Percentiles rank a stretch among this genome's conserved stretches.
Conservation (phyloP, 75 land plant species). For the Larix kaempferi region DNA sequence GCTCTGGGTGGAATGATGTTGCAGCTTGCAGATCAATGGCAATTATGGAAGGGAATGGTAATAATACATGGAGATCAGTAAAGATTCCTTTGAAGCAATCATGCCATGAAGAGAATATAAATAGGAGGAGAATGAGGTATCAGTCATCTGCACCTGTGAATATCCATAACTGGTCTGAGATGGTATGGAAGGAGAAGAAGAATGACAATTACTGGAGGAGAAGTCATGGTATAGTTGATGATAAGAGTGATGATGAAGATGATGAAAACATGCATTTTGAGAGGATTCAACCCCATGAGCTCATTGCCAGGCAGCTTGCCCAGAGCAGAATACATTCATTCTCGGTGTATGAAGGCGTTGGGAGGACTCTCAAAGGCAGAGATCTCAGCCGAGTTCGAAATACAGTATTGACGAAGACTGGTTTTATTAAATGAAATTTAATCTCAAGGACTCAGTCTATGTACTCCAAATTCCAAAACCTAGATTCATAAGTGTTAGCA, state of each 20-base stretch:
- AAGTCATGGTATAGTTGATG: background rate
- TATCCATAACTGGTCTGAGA: slow-evolving; percentile 70
- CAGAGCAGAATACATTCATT: slow-evolving; percentile 50
- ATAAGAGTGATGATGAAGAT: slow-evolving; percentile 11
- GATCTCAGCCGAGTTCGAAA: slow-evolving; percentile 79
- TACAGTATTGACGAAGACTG: slow-evolving; percentile 65
- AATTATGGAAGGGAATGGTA: background rate
- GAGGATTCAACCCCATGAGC: slow-evolving; percentile 72
- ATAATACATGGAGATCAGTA: background rate
- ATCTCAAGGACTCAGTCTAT: background rate
- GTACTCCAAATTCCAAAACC: too few relatives aligned
- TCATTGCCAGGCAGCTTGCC: slow-evolving; percentile 55
- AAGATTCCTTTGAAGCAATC: background rate
- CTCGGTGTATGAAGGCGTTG: slow-evolving; percentile 77
- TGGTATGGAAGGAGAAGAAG: slow-evolving; percentile 23
- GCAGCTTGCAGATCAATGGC: background rate
- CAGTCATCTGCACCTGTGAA: slow-evolving; percentile 71
- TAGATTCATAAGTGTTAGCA: too few relatives aligned
- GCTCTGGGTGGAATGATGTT: background rate
- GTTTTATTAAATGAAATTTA: slow-evolving; percentile 48
- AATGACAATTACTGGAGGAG: slow-evolving; percentile 6
- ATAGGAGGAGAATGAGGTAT: slow-evolving; percentile 4
- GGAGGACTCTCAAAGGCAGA: slow-evolving; percentile 81
- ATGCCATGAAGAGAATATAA: slow-evolving; percentile 1
- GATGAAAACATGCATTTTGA: slow-evolving; percentile 21